Conservation (phyloP, 805 yeast species). For the Ogataea henricii region DNA sequence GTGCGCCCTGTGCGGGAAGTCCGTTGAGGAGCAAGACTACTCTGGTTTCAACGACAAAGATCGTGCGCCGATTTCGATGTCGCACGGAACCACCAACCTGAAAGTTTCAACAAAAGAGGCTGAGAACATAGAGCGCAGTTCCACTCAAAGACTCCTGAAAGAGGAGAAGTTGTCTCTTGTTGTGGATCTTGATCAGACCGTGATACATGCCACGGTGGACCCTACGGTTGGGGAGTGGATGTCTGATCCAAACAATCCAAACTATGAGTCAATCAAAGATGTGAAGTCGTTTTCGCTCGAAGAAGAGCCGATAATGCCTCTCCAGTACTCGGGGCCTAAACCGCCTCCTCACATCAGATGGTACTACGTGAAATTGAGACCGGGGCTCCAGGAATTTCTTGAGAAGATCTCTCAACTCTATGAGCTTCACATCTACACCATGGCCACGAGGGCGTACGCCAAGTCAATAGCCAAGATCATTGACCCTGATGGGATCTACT, state of each 20-base stretch:
- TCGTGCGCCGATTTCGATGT: constrained; percentile 83
- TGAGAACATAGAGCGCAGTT: constrained; percentile 68
- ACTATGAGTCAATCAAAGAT: constrained; percentile 80
- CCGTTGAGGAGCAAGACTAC: constrained; percentile 74
- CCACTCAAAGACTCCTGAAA: constrained; percentile 59
- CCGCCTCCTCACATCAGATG: constrained; percentile 66
- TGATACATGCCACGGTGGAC: constrained; percentile 96
- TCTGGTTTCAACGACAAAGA: constrained; percentile 66
- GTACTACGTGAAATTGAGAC: constrained; percentile 92
- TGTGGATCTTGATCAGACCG: constrained; percentile 96
- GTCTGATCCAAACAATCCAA: constrained; percentile 80
- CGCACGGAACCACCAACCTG: constrained; percentile 83
- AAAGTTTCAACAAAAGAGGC: constrained; percentile 88
- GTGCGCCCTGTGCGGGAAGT: constrained; percentile 89
- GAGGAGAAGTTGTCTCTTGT: constrained; percentile 80
- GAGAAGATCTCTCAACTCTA: constrained; percentile 61
- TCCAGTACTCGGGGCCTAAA: constrained; percentile 59
- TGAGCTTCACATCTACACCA: constrained; percentile 94
- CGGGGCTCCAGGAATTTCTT: constrained; percentile 79
- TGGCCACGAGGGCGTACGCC: constrained; percentile 97
- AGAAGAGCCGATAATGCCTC: constrained; percentile 67
- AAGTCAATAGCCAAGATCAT: constrained; percentile 84
- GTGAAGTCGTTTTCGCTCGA: constrained; percentile 75
- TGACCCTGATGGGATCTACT: constrained; percentile 83
- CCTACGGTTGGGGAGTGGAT: constrained; percentile 98